A percentile compares a stretch with the other conserved stretches of the same genome.
Evolutionary conservation across 2,329 filamentous ascomycete genomes (phyloP).

Genomic region (Nothopassalora personata): DNA sequence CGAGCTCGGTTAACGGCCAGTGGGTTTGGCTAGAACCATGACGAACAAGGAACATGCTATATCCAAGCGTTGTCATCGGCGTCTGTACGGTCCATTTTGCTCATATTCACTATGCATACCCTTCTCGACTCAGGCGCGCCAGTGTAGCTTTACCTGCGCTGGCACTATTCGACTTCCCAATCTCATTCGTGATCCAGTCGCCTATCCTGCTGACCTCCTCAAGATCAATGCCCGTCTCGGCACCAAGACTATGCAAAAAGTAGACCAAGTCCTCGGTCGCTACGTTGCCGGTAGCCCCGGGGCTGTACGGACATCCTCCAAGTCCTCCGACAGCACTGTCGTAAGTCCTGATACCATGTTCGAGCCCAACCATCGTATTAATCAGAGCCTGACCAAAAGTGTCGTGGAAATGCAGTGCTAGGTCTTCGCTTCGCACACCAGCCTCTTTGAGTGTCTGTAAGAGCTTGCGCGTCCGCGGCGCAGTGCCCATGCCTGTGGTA

Average conservation of each 20-base stretch:
- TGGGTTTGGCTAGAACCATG: neutral
- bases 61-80: neutral
- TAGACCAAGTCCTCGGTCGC: conserved; percentile 81
- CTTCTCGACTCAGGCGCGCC: conserved; percentile 21
- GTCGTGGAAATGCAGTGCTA: conserved; percentile 81
- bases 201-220: conserved; percentile 64
- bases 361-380: conserved; percentile 71
- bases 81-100: neutral
- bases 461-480: conserved; percentile 61
- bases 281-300: conserved; percentile 80
- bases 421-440: conserved; percentile 62
- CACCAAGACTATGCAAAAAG: conserved; percentile 65
- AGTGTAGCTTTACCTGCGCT: conserved; percentile 59
- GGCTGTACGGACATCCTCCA: conserved; percentile 79
- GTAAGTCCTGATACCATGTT: conserved; percentile 72
- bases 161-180: conserved; percentile 60
- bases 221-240: conserved; percentile 67
- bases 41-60: neutral
- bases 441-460: conserved; percentile 61
- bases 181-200: conserved; percentile 62
- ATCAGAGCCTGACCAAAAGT: conserved; percentile 83
- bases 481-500: conserved; percentile 85
- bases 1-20: neutral
- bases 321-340: conserved; percentile 75
- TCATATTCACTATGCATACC: neutral